These are phyloP conservation scores for Penicillium glabrum DNA, from an alignment of 2,329 filamentous ascomycete species.

Conservation along the genomic window DNA sequence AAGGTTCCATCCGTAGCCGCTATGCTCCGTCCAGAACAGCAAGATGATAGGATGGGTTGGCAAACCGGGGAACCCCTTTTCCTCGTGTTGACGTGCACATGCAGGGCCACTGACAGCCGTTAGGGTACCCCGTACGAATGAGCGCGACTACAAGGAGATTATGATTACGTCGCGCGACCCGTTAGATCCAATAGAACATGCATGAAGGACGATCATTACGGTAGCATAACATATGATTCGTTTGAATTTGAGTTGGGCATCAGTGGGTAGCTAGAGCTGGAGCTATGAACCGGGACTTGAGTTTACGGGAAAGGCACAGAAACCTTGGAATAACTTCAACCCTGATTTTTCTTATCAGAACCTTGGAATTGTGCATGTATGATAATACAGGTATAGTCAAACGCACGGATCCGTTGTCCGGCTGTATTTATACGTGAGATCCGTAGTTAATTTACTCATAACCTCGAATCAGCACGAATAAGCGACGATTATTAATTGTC, in stretches of 20 bases:
- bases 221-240: background rate
- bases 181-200: background rate
- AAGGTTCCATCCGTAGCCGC: background rate
- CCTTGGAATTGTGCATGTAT: background rate
- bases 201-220: background rate
- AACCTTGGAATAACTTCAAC: background rate
- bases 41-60: background rate
- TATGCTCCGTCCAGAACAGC: background rate
- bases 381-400: background rate
- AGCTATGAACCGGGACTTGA: background rate
- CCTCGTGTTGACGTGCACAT: conserved; percentile 4
- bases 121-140: background rate
- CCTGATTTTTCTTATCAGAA: background rate
- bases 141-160: conserved; percentile 3
- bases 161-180: background rate
- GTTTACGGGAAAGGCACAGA: background rate
- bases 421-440: background rate
- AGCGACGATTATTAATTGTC: background rate
- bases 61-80: background rate
- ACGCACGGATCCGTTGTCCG: background rate
- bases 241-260: background rate
- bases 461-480: background rate
- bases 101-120: conserved; percentile 11
- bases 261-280: background rate
- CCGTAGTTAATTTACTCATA: background rate